Percentiles rank a stretch among this genome's conserved stretches.
These are phyloP conservation scores for Sporothrix brasiliensis DNA, from an alignment of 2,329 filamentous ascomycete species.

Conservation along the genomic window DNA sequence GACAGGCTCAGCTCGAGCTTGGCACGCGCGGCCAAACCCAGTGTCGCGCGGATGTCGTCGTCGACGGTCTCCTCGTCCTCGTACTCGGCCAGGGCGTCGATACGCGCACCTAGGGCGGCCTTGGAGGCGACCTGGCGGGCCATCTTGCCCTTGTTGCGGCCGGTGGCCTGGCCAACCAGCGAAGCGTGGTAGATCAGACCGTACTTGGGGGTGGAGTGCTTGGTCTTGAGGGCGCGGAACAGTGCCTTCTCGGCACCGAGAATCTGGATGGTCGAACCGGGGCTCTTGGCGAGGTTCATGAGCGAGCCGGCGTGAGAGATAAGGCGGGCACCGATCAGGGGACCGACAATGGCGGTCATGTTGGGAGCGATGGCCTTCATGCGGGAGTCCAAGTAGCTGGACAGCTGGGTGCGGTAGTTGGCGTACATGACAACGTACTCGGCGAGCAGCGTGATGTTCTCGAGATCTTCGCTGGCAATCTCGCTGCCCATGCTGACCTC, in stretches of 20 bases:
- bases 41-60: constrained; percentile 83
- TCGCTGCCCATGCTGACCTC: constrained; percentile 99
- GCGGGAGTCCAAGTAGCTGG: constrained; percentile 83
- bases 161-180: constrained; percentile 93
- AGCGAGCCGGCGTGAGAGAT: constrained; percentile 95
- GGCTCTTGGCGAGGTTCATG: constrained; percentile 91
- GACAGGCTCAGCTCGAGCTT: constrained; percentile 77
- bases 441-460: constrained; percentile 88
- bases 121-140: constrained; percentile 95
- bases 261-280: constrained; percentile 95
- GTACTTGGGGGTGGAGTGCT: constrained; percentile 98
- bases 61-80: constrained; percentile 71
- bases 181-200: constrained; percentile 92
- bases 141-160: constrained; percentile 99
- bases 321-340: constrained; percentile 89
- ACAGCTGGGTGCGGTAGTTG: constrained; percentile 85
- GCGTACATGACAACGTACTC: constrained; percentile 92
- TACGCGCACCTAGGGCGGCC: constrained; percentile 87
- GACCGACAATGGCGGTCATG: constrained; percentile 87
- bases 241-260: constrained; percentile 98
- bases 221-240: constrained; percentile 97
- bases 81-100: constrained; percentile 85
- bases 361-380: constrained; percentile 98
- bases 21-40: constrained; percentile 72
- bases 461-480: constrained; percentile 87